Conservation (phyloP, 1,139 yeast genomes). For the Eremothecium cymbalariae region DNA sequence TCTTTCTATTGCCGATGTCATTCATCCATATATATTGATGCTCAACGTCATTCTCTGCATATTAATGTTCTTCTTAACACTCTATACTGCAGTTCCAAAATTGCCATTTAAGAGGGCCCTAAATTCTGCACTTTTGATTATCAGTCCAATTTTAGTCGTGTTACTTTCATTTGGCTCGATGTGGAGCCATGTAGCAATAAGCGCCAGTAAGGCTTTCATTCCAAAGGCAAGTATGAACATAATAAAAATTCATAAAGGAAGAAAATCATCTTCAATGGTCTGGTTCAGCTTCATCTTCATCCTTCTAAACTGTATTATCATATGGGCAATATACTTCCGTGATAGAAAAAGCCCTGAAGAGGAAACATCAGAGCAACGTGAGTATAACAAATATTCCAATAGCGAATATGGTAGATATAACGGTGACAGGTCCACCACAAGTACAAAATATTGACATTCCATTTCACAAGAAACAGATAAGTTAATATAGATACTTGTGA, state of each 20-base stretch:
- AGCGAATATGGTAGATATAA: slow-evolving; percentile 4
- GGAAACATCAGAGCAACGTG: background rate
- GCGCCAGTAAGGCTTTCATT: slow-evolving; percentile 39
- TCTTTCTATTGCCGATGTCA: slow-evolving; percentile 31
- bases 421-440: slow-evolving; percentile 10
- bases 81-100: slow-evolving; percentile 43
- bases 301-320: slow-evolving; percentile 30
- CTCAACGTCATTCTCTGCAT: slow-evolving; percentile 42
- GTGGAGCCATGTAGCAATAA: slow-evolving; percentile 56
- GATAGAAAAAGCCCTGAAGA: slow-evolving; percentile 21
- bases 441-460: background rate
- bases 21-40: slow-evolving; percentile 50
- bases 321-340: slow-evolving; percentile 28
- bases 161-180: slow-evolving; percentile 66
- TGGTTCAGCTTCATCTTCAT: slow-evolving; percentile 55
- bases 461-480: too few species aligned
- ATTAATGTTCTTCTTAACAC: slow-evolving; percentile 35
- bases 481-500: too few species aligned
- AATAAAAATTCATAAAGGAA: slow-evolving; percentile 41
- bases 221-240: slow-evolving; percentile 47
- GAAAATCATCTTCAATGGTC: slow-evolving; percentile 49
- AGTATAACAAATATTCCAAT: background rate
- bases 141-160: slow-evolving; percentile 37
- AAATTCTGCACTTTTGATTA: slow-evolving; percentile 32
- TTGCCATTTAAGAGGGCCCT: slow-evolving; percentile 38